Conservation (phyloP, 2,329 filamentous ascomycete species). For the Fusarium chuoi region DNA sequence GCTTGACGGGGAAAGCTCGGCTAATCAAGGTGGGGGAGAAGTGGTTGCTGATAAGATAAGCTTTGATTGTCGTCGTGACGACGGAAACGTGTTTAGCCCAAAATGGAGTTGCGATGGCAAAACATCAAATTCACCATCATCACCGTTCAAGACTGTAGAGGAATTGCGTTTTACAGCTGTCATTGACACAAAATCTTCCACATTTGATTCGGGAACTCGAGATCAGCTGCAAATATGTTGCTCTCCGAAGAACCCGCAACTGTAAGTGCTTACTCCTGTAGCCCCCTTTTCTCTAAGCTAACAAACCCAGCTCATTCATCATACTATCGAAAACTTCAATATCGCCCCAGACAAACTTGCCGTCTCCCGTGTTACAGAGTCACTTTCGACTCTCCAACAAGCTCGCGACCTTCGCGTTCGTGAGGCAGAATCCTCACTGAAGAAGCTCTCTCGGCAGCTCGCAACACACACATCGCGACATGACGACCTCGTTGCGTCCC, state of each 20-base stretch:
- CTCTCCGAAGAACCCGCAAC: conserved; percentile 93
- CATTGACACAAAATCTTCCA: neutral
- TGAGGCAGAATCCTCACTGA: conserved; percentile 74
- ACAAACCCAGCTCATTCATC: conserved; percentile 78
- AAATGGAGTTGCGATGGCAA: conserved; percentile 7
- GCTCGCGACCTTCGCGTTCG: conserved; percentile 82
- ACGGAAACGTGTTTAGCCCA: conserved; percentile 26
- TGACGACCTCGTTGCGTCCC: conserved; percentile 76
- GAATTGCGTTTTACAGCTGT: neutral
- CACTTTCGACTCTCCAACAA: conserved; percentile 82
- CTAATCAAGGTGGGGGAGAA: neutral
- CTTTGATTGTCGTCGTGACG: conserved; percentile 47
- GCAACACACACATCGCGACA: conserved; percentile 80
- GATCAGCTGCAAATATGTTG: conserved; percentile 72
- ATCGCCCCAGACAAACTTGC: conserved; percentile 87
- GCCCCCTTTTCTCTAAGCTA: neutral
- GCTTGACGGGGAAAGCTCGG: conserved; percentile 36
- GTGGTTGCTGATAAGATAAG: neutral
- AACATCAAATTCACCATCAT: conserved; percentile 19
- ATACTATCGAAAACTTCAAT: conserved; percentile 96
- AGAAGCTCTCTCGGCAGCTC: conserved; percentile 79
- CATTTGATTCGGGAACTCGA: neutral
- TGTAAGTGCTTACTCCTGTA: conserved; percentile 61
- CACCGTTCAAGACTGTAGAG: neutral
- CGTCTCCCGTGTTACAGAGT: conserved; percentile 84